A percentile compares a stretch with the other conserved stretches of the same genome.
Evolutionary conservation across 306 rosid genomes (phyloP).

Genomic region (Trifolium pratense): DNA sequence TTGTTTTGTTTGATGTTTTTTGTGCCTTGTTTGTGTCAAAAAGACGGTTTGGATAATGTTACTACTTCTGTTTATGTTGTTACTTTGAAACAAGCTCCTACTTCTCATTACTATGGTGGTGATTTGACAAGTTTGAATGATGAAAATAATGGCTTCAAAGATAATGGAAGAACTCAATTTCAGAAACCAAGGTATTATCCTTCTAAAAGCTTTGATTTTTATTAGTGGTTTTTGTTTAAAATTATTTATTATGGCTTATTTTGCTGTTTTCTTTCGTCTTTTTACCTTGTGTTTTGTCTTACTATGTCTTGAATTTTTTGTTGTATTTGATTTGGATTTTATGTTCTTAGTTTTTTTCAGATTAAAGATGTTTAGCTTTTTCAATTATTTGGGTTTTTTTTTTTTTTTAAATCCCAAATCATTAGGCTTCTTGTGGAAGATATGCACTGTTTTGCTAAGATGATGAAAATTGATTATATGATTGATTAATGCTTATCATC

Average conservation of each 20-base stretch:
- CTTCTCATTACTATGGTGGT: slow-evolving; percentile 56
- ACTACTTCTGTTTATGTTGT: slow-evolving; percentile 77
- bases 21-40: slow-evolving; percentile 54
- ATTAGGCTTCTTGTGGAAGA: slow-evolving; percentile 53
- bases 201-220: neutral
- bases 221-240: neutral
- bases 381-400: neutral
- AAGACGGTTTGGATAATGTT: slow-evolving; percentile 57
- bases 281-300: neutral
- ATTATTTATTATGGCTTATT: neutral
- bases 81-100: slow-evolving; percentile 69
- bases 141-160: slow-evolving; percentile 37
- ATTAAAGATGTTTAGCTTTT: slow-evolving; percentile 7
- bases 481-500: slow-evolving; percentile 40
- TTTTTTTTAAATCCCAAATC: slow-evolving; percentile 34
- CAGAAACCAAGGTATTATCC: slow-evolving; percentile 66
- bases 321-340: slow-evolving; percentile 13
- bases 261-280: neutral
- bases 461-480: slow-evolving; percentile 32
- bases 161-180: slow-evolving; percentile 57
- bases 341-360: neutral
- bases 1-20: slow-evolving; percentile 55
- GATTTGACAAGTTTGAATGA: slow-evolving; percentile 54
- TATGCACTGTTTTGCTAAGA: slow-evolving; percentile 5
- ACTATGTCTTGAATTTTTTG: neutral